Evolutionary conservation across 2,329 filamentous ascomycete species (phyloP).

Genomic region (Verticillium albo-atrum): DNA sequence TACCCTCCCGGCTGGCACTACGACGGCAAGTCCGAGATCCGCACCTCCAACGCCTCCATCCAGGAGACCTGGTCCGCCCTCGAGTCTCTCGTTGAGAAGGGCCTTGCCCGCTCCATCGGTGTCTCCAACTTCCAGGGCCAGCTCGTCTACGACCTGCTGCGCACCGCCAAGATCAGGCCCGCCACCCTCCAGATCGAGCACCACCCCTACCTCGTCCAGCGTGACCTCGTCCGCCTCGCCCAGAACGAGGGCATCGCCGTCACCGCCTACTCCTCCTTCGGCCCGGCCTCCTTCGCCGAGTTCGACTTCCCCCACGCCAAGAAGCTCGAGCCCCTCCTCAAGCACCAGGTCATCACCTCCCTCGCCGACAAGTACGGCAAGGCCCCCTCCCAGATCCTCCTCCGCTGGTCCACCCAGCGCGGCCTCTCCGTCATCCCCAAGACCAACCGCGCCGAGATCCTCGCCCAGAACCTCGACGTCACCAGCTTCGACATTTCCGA

Average conservation of each 20-base stretch:
- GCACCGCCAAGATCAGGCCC: constrained; percentile 69
- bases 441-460: constrained; percentile 49
- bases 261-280: constrained; percentile 82
- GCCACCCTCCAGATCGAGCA: constrained; percentile 85
- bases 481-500: constrained; percentile 61
- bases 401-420: constrained; percentile 84
- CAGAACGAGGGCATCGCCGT: constrained; percentile 66
- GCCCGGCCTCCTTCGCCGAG: constrained; percentile 74
- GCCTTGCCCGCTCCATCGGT: constrained; percentile 69
- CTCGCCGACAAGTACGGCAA: constrained; percentile 68
- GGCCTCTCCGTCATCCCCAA: constrained; percentile 80
- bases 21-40: constrained; percentile 57
- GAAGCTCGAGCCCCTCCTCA: constrained; percentile 64
- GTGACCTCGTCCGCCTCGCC: constrained; percentile 64
- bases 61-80: constrained; percentile 81
- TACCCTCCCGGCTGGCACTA: constrained; percentile 78
- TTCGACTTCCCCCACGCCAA: constrained; percentile 66
- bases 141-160: constrained; percentile 73
- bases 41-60: constrained; percentile 64
- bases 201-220: constrained; percentile 82
- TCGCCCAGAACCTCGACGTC: constrained; percentile 65
- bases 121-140: constrained; percentile 79
- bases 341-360: constrained; percentile 59
- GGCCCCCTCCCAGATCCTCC: constrained; percentile 73
- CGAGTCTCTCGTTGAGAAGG: constrained; percentile 67